phyloP scores from a whole-genome alignment of 352 stramenopile species.

The Phytophthora melonis region DNA sequence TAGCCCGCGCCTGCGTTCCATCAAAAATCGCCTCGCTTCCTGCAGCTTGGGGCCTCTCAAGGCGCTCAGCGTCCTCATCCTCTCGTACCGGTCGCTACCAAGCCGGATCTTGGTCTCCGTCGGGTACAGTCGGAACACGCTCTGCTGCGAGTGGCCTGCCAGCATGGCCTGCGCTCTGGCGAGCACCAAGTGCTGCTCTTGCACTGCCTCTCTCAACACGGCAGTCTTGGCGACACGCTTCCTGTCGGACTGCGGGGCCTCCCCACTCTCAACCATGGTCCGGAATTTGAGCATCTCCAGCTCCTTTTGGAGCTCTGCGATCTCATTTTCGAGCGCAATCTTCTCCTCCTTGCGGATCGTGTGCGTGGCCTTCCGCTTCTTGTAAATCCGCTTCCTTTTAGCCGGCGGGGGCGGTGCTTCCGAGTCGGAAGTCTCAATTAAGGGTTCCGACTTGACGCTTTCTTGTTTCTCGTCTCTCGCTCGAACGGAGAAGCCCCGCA shows the following conservation, averaged over 20 bases:
- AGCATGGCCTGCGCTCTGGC: conserved; percentile 44
- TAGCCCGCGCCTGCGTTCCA: conserved; percentile 39
- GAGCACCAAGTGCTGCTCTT: conserved; percentile 48
- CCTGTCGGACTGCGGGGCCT: conserved; percentile 20
- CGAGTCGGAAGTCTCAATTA: conserved; percentile 1
- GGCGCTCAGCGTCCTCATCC: conserved; percentile 35
- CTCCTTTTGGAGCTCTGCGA: conserved; percentile 41
- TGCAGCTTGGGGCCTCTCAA: conserved; percentile 44
- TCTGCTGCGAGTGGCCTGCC: conserved; percentile 35
- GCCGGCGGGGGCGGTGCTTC: neutral
- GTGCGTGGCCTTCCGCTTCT: conserved; percentile 56
- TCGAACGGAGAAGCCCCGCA: conserved; percentile 28
- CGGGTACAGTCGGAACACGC: conserved; percentile 35
- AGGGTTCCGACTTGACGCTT: conserved; percentile 5
- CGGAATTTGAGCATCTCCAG: conserved; percentile 51
- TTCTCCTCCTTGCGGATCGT: conserved; percentile 61
- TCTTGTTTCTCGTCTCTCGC: conserved; percentile 20
- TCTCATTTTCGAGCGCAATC: conserved; percentile 34
- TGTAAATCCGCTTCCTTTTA: conserved; percentile 48
- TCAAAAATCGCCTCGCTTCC: conserved; percentile 42
- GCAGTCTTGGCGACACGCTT: conserved; percentile 19
- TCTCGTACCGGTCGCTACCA: conserved; percentile 34
- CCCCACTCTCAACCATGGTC: conserved; percentile 28
- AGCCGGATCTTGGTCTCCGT: conserved; percentile 49
- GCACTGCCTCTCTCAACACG: conserved; percentile 40